These are phyloP conservation scores for Globisporangium spiculum DNA, from an alignment of 352 stramenopile species.

Conservation along the genomic window DNA sequence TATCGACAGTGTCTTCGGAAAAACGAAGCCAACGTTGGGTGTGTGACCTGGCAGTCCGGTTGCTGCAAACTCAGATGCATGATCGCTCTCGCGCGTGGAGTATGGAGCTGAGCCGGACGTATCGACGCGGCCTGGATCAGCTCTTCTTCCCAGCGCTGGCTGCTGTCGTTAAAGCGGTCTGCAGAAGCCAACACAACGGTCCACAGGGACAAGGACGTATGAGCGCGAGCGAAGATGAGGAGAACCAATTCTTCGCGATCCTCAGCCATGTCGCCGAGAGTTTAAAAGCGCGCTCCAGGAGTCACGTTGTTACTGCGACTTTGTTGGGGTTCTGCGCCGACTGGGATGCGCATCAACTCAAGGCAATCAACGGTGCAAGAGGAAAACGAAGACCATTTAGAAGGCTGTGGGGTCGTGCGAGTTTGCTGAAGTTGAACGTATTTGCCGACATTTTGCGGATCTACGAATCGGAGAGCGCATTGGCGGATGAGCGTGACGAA, in stretches of 20 bases:
- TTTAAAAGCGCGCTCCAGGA: neutral
- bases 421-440: slow-evolving; percentile 31
- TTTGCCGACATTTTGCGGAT: slow-evolving; percentile 32
- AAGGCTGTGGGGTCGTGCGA: slow-evolving; percentile 16
- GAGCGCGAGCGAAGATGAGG: neutral
- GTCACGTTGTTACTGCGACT: neutral
- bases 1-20: slow-evolving; percentile 8
- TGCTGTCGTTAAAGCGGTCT: neutral
- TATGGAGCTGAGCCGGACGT: neutral
- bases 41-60: slow-evolving; percentile 17
- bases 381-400: neutral
- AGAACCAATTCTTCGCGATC: neutral
- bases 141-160: slow-evolving; percentile 39
- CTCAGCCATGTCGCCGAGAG: slow-evolving; percentile 1
- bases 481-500: slow-evolving; percentile 26
- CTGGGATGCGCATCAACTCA: slow-evolving; percentile 25
- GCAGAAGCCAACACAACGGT: neutral
- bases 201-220: too few relatives aligned
- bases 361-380: slow-evolving; percentile 10
- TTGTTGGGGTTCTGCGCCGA: slow-evolving; percentile 13
- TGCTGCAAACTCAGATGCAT: slow-evolving; percentile 19
- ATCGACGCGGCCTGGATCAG: slow-evolving; percentile 24
- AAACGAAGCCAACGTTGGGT: slow-evolving; percentile 18
- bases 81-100: neutral
- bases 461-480: slow-evolving; percentile 21